Percentiles rank a stretch among this genome's conserved stretches.
These are phyloP conservation scores for Schwanniomyces polymorphus DNA, from an alignment of 805 yeast species.

Conservation along the genomic window DNA sequence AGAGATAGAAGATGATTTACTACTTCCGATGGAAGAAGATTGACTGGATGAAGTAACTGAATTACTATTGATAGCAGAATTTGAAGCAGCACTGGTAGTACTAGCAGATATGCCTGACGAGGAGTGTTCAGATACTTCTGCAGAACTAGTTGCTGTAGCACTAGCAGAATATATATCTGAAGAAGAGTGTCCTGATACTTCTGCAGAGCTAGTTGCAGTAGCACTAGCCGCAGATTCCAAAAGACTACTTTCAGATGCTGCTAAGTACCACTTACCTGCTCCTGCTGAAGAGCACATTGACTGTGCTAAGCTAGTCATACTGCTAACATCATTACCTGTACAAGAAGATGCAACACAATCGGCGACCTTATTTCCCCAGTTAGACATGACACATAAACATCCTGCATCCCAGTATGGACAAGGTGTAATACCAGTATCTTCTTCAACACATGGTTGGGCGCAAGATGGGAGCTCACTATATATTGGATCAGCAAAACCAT, in stretches of 20 bases:
- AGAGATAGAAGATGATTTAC: too few relatives aligned
- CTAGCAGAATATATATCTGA: too few relatives aligned
- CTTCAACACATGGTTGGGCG: slow-evolving; percentile 33
- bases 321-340: slow-evolving; percentile 26
- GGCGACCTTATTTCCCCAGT: slow-evolving; percentile 32
- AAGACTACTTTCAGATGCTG: slow-evolving; percentile 20
- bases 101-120: too few relatives aligned
- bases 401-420: slow-evolving; percentile 50
- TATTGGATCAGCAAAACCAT: slow-evolving; percentile 42
- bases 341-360: slow-evolving; percentile 41
- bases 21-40: too few relatives aligned
- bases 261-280: slow-evolving; percentile 29
- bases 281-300: slow-evolving; percentile 34
- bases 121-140: too few relatives aligned
- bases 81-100: too few relatives aligned
- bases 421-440: slow-evolving; percentile 35
- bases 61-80: too few relatives aligned
- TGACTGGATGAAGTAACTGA: too few relatives aligned
- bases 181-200: too few relatives aligned
- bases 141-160: slow-evolving; percentile 7
- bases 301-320: slow-evolving; percentile 27
- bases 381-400: slow-evolving; percentile 43
- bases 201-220: slow-evolving; percentile 4
- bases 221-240: slow-evolving; percentile 24
- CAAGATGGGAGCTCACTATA: slow-evolving; percentile 32